Base-by-base conservation (phyloP, 176 grass and related monocot species). In the Eleusine coracana region DNA sequence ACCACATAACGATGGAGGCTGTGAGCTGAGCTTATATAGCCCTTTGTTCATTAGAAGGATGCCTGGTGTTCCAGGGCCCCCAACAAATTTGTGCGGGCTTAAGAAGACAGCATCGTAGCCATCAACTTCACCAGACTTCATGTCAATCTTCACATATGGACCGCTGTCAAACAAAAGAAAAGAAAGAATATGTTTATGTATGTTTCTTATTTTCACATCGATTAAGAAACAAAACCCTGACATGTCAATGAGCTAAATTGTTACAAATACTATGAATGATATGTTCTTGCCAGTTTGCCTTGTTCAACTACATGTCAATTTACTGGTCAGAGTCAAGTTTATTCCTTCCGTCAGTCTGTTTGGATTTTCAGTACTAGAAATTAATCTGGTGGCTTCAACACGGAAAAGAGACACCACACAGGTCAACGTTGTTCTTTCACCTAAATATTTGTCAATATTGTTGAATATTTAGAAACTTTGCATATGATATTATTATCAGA, bases 61-160 rank as follows among this genome's bases (percentile, higher is more conserved):
- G 54, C 54, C 54, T 29, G 60, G 23, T 13, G 23, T 13, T 89
- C 92, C 92, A 78, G 1, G 87, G 85, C 92, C 16, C 86, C 18
- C 54, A 1, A 58, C 54, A 18, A 58, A 58, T 8, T 58, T 58
- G 18, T 58, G 54, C 1, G 54, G 54, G 54, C 54, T 58, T 5
- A 58, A n/a, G 54, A 21, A 58, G 54, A 58, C 54, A 58, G 54
- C 54, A 58, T 58, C 54, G n/a, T 58, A 58, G 54, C 54, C 54
- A 8, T 58, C 54, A 2, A 58, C n/a, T 58, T 58, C 18, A 18
- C 54, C 54, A 20, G 54, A 58, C n/a, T 58, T 58, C 54, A 58
- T 58, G 54, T 58, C 54, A 58, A 58, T 58, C 54, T 58, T 58
- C 18, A 58, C 54, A n/a, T 58, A 58, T n/a, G 54, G 54, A 21